Percentiles rank a stretch among this genome's conserved stretches.
phyloP scores from a whole-genome alignment of 805 yeast genomes.

The Sugiyamaella chiloensis region DNA sequence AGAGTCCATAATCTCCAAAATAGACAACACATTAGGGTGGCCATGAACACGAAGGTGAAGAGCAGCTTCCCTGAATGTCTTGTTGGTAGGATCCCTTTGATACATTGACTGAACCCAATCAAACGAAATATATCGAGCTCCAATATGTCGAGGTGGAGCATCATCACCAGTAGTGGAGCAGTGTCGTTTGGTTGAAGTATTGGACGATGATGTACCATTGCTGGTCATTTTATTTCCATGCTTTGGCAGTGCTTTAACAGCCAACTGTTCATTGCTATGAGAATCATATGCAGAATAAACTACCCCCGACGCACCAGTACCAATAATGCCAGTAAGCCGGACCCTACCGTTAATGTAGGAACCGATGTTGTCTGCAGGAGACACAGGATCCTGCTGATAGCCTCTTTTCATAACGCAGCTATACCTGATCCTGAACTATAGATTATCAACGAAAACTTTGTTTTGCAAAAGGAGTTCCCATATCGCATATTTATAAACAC shows the following conservation, averaged over 20 bases:
- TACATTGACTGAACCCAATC: slow-evolving; percentile 32
- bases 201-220: not conserved
- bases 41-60: slow-evolving; percentile 69
- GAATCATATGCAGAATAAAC: slow-evolving; percentile 67
- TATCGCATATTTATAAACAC: too few relatives aligned
- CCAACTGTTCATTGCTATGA: slow-evolving; percentile 49
- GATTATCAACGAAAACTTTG: too few relatives aligned
- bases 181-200: not conserved
- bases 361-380: slow-evolving; percentile 20
- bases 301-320: slow-evolving; percentile 84
- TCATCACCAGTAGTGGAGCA: not conserved
- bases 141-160: slow-evolving; percentile 1
- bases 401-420: not conserved
- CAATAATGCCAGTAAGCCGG: slow-evolving; percentile 42
- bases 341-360: slow-evolving; percentile 13
- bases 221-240: not conserved
- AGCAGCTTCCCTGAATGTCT: slow-evolving; percentile 52
- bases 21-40: slow-evolving; percentile 72
- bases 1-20: slow-evolving; percentile 67
- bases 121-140: slow-evolving; percentile 28
- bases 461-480: too few relatives aligned
- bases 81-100: slow-evolving; percentile 30
- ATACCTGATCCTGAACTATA: too few relatives aligned
- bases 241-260: slow-evolving; percentile 55
- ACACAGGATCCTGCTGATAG: not conserved